Percentiles rank a stretch among this genome's conserved stretches.
phyloP scores from a whole-genome alignment of 1,284 basidiomycete species.

The Ustilago sp. region DNA sequence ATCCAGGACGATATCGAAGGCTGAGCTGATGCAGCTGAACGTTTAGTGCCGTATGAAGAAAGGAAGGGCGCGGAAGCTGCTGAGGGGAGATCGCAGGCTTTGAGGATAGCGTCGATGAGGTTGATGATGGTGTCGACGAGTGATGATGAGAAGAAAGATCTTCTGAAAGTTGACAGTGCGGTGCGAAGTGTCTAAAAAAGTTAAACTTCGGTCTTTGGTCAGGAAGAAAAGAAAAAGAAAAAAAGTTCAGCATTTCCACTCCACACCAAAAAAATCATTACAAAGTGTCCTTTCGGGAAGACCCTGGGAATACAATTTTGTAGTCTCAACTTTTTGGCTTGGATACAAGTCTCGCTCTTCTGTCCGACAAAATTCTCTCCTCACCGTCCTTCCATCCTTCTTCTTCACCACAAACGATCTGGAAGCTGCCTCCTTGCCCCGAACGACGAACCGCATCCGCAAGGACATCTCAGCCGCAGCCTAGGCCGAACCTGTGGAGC shows the following conservation, averaged over 20 bases:
- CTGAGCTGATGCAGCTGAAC: too few species aligned
- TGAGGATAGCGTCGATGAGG: slow-evolving; percentile 7
- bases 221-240: not conserved
- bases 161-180: slow-evolving; percentile 1
- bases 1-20: too few species aligned
- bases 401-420: not conserved
- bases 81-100: not conserved
- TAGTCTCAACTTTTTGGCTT: not conserved
- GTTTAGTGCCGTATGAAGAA: too few species aligned
- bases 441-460: too few species aligned
- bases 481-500: too few species aligned
- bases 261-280: slow-evolving; percentile 12
- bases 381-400: not conserved
- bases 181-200: slow-evolving; percentile 2
- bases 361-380: slow-evolving; percentile 16
- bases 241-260: slow-evolving; percentile 11
- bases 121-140: slow-evolving; percentile 39
- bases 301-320: slow-evolving; percentile 34
- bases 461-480: too few species aligned
- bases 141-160: slow-evolving; percentile 70
- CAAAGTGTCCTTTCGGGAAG: slow-evolving; percentile 14
- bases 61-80: too few species aligned
- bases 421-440: not conserved
- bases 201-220: not conserved
- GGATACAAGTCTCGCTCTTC: not conserved